Evolutionary conservation across 257 asterid species (phyloP).

Genomic region (Craterostigma plantagineum): DNA sequence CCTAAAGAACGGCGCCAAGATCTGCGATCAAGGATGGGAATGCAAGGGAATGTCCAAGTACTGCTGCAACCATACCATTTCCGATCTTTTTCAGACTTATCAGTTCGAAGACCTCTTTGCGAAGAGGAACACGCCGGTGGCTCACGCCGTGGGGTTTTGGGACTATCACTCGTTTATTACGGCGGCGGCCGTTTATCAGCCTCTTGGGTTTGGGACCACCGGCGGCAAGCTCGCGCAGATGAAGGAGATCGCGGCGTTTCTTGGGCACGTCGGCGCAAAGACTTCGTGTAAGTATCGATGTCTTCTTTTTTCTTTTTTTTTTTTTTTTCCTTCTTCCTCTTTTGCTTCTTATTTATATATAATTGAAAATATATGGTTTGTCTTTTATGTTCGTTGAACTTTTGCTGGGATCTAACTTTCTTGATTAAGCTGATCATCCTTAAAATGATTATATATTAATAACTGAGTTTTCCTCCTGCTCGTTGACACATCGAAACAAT

Average conservation of each 20-base stretch:
- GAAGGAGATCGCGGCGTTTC: conserved; percentile 64
- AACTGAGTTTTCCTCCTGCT: no score
- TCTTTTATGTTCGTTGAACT: no score
- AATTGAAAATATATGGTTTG: not conserved
- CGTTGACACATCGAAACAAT: no score
- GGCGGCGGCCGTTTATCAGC: conserved; percentile 58
- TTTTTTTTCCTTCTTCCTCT: not conserved
- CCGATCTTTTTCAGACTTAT: conserved; percentile 49
- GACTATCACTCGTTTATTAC: conserved; percentile 55
- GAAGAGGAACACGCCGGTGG: conserved; percentile 58
- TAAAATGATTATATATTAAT: no score
- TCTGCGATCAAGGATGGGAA: conserved; percentile 66
- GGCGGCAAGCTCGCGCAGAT: conserved; percentile 50
- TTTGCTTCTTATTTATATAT: not conserved
- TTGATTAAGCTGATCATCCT: no score
- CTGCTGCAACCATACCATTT: conserved; percentile 70
- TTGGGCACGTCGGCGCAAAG: conserved; percentile 72
- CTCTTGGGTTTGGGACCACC: conserved; percentile 75
- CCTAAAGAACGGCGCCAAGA: conserved; percentile 35
- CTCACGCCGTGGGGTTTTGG: conserved; percentile 75
- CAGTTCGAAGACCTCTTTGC: conserved; percentile 61
- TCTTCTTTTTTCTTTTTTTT: not conserved
- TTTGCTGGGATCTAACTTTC: no score
- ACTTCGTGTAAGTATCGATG: conserved; percentile 32
- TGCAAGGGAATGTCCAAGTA: conserved; percentile 30